These are phyloP conservation scores for Lachancea sp. DNA, from an alignment of 805 yeast genomes.

Conservation along the genomic window DNA sequence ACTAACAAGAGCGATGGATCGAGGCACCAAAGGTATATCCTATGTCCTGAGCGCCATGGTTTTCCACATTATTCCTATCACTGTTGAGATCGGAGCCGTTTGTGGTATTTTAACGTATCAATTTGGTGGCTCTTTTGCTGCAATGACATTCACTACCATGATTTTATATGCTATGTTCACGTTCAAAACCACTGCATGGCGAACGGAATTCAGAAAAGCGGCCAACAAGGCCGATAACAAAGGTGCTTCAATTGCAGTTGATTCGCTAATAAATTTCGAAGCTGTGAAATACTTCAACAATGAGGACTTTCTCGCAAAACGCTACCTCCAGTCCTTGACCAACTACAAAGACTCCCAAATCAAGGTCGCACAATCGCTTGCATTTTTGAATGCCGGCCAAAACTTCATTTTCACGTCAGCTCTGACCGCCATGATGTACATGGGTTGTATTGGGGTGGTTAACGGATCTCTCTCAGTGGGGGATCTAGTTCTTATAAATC, in stretches of 20 bases:
- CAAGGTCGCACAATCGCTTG: conserved; percentile 78
- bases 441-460: conserved; percentile 94
- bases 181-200: conserved; percentile 90
- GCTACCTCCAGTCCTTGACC: conserved; percentile 68
- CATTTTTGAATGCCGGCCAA: conserved; percentile 74
- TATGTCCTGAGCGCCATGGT: conserved; percentile 93
- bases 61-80: conserved; percentile 90
- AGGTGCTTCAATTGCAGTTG: conserved; percentile 93
- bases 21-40: conserved; percentile 96
- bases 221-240: conserved; percentile 91
- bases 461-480: conserved; percentile 82
- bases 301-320: conserved; percentile 69
- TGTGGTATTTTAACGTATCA: conserved; percentile 91
- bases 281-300: conserved; percentile 93
- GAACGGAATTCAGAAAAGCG: conserved; percentile 82
- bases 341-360: conserved; percentile 64
- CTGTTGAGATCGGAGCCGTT: conserved; percentile 87
- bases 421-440: conserved; percentile 92
- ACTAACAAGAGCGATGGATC: conserved; percentile 87
- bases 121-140: conserved; percentile 84
- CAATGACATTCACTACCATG: conserved; percentile 84
- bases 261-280: conserved; percentile 89
- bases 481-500: conserved; percentile 89
- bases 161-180: conserved; percentile 82
- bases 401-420: conserved; percentile 80